Base-by-base conservation (phyloP, 805 yeast genomes). In the Pachysolen tannophilus region DNA sequence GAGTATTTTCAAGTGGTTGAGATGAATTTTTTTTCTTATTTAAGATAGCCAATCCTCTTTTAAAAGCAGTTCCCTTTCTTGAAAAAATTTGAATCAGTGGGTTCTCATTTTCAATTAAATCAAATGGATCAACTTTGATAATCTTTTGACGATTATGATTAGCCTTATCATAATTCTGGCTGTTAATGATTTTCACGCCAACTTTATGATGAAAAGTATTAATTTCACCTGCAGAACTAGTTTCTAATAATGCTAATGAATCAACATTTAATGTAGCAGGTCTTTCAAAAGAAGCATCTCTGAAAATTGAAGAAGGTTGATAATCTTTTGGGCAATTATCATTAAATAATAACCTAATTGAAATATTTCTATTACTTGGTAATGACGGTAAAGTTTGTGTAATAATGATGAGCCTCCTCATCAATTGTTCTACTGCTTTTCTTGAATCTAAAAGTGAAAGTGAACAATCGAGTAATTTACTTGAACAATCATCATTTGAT, bases 381-480 rank as follows among this genome's bases (percentile, higher is more conserved):
- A 74, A 46, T 1, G 71, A 65, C 13, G 71, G 67, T n/a, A 75
- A 53, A 0, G 67, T 56, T 47, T 77, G 82, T 0, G 80, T 72
- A 4, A 68, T 49, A 1, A 72, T 56, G 15, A 76, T 69, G 34
- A 77, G 64, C 34, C 72, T 55, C 46, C 64, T 65, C 60, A 76
- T 63, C 31, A 75, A 43, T 34, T 63, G 68, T 39, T 71, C 74
- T 3, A 70, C 58, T 41, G 63, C 58, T 38, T 57, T 58, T 42
- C 74, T 60, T 8, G 70, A 63, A 20, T 60, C 58, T 17, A 59
- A 45, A 20, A 57, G 37, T 3, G 63, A 45, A 42, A 16, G 31
- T 21, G 20, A 6, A 10, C 13, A 19, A 26, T 11, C 9, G 30
- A 9, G 23, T 20, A 11, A n/a, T n/a, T 4, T 28, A 17, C 23